These are phyloP conservation scores for Purpureocillium takamizusanense DNA, from an alignment of 2,329 filamentous ascomycete species.

Conservation along the genomic window DNA sequence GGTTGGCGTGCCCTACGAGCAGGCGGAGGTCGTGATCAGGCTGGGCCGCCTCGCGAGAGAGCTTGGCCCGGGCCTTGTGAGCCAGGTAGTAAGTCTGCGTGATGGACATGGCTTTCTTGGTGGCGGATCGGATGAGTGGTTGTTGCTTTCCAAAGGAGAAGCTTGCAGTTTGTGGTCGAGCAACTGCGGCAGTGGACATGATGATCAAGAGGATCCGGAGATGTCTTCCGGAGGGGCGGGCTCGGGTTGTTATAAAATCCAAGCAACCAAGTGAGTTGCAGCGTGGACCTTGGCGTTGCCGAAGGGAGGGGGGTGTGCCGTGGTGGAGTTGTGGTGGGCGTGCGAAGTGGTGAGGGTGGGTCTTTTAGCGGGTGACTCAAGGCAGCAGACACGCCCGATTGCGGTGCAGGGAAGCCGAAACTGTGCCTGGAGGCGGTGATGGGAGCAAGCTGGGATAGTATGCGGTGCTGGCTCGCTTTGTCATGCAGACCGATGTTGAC, in stretches of 20 bases:
- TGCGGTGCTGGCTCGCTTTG: conserved; percentile 13
- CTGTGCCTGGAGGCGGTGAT: conserved; percentile 13
- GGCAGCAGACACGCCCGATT: conserved; percentile 11
- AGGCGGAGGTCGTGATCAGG: conserved; percentile 91
- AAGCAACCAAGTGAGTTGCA: not conserved
- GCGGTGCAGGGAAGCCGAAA: conserved; percentile 17
- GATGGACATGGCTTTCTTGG: conserved; percentile 87
- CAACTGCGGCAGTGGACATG: conserved; percentile 20
- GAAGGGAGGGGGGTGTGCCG: not conserved
- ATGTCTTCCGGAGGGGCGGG: conserved; percentile 1
- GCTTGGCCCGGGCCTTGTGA: conserved; percentile 93
- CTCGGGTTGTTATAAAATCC: conserved; percentile 1
- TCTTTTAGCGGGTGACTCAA: conserved; percentile 13
- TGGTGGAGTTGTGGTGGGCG: conserved; percentile 1
- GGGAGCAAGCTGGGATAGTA: conserved; percentile 16
- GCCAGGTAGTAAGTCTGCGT: conserved; percentile 98
- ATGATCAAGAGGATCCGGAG: conserved; percentile 7
- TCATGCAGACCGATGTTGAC: not conserved
- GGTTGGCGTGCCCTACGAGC: conserved; percentile 95
- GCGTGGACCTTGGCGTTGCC: conserved; percentile 1
- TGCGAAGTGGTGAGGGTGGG: not conserved
- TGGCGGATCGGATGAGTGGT: conserved; percentile 15
- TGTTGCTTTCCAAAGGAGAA: conserved; percentile 4
- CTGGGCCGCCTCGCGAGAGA: conserved; percentile 81
- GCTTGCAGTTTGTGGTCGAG: conserved; percentile 14